Evolutionary conservation across 1,284 basidiomycete species (phyloP), one percentile per base, ranked within the genome.

Genomic region (Cystobasidiaceae sp.): DNA sequence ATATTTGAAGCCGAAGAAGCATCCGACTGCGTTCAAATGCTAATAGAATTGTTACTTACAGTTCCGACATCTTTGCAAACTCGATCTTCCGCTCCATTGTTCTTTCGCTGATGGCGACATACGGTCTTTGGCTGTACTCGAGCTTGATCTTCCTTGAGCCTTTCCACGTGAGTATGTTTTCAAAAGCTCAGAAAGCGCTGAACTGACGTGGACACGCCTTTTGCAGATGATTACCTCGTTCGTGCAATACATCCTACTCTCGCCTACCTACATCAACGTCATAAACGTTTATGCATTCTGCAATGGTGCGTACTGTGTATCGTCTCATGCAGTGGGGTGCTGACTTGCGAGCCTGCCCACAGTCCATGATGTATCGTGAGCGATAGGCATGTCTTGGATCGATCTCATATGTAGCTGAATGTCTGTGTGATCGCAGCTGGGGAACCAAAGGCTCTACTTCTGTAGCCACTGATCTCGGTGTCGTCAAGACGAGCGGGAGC

Each of bases 181-280:
- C 50, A 25, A 30, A 43, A 4, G 8, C 34, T 32, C n/a, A 39
- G 37, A 39, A 13, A 8, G 7, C 19, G 4, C n/a, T 27, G 70
- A 65, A 45, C n/a, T 37, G 9, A 70, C 88, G 86, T 85, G 7
- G 90, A 72, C 88, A 93, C 73, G n/a, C 91, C n/a, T 90, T 3
- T 89, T 89, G 85, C 92, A 94, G 74, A 72, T 79, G 68, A 65
- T 96, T 74, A 96, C 93, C 0, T 90, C 87, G n/a, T 94, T 96
- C 78, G 44, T 93, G 15, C 93, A 97, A 76, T 97, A 97, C 74
- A 79, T 93, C 23, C 81, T 97, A 59, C 85, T 94, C 80, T 88
- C 90, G 0, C 93, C 94, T 3, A 91, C 90, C 0, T 97, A 93
- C 73, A 93, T 93, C 75, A 84, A 87, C 62, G 88, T 96, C 15